Conservation (phyloP, 345 rosid genomes). For the Camelina hispida region DNA sequence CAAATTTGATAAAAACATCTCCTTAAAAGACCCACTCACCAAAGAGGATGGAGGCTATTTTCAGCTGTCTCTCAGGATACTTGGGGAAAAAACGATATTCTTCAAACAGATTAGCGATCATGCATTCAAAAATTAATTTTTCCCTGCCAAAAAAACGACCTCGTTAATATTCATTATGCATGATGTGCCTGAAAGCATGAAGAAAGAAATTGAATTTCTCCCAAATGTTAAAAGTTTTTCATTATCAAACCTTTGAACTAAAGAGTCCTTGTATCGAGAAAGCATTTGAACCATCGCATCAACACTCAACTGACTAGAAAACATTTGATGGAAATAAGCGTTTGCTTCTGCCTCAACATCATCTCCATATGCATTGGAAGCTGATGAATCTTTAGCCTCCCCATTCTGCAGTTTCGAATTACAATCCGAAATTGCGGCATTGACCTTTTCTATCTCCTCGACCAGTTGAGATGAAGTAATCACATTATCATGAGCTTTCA, state of each 20-base stretch:
- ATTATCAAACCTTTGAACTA: slow-evolving; percentile 61
- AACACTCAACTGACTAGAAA: slow-evolving; percentile 78
- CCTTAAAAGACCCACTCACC: slow-evolving; percentile 59
- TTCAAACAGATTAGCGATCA: slow-evolving; percentile 94
- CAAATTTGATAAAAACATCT: slow-evolving; percentile 12
- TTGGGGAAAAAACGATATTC: slow-evolving; percentile 95
- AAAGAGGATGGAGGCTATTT: slow-evolving; percentile 87
- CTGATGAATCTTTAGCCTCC: slow-evolving; percentile 63
- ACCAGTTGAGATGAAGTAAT: slow-evolving; percentile 58
- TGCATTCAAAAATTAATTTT: slow-evolving; percentile 84
- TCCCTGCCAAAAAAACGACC: slow-evolving; percentile 64
- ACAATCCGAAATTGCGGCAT: slow-evolving; percentile 55
- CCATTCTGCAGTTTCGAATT: slow-evolving; percentile 75
- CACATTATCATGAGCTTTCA: slow-evolving; percentile 59
- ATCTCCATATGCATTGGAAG: slow-evolving; percentile 70
- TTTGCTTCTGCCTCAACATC: slow-evolving; percentile 96
- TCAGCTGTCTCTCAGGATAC: slow-evolving; percentile 96
- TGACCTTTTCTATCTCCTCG: slow-evolving; percentile 78
- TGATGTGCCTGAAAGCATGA: slow-evolving; percentile 20
- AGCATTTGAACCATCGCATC: slow-evolving; percentile 98
- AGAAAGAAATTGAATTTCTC: neutral
- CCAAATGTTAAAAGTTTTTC: slow-evolving; percentile 15
- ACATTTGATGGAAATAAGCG: slow-evolving; percentile 94
- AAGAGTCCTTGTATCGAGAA: slow-evolving; percentile 85
- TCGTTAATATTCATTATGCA: neutral